Base-by-base conservation (phyloP, 2,329 filamentous ascomycete species). In the Alternaria novae-zelandiae region DNA sequence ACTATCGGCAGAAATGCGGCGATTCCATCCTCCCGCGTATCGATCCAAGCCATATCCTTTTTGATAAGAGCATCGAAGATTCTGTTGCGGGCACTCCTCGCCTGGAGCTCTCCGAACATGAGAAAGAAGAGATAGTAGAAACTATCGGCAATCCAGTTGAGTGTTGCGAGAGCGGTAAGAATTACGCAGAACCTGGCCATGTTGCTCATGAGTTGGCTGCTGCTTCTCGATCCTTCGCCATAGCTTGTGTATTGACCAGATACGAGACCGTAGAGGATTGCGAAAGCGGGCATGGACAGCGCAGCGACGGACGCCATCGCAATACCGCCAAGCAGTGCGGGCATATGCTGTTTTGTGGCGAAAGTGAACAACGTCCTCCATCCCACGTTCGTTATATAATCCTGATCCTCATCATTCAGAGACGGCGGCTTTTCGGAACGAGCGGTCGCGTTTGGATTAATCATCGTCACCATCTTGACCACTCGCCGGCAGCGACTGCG, bases 11-110 rank as follows among this genome's bases (percentile, higher is more conserved):
- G 82, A 45, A 96, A 84, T 17, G 92, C 90, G 1, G 88, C 86
- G 17, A 92, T 85, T 0, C 94, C 95, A 59, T 92, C 88, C 41
- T 87, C 83, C 55, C 90, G 86, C 17, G 85, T 83, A 75, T 97
- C 94, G 73, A 92, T 97, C 94, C 94, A 98, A 49, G 86, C 84
- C 75, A 96, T 87, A 12, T 95, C 88, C 74, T 90, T 93, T 6
- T 83, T 80, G n/a, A 97, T 76, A 36, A 98, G 81, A 3, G 86
- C 86, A 2, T 82, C 71, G 73, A 97, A 97, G 3, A 96, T 80
- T 6, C 81, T 82, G 15, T 85, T 82, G 6, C 93, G 87, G 7
- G 89, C 89, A 50, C 81, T 87, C 30, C 86, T 87, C 0, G 91
- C 93, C 69, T 97, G 93, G 3, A 93, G 72, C 78, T 97, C 94